Conservation (phyloP, 2,329 filamentous ascomycete genomes). For the Dryadomyces quercus-mongolicae region DNA sequence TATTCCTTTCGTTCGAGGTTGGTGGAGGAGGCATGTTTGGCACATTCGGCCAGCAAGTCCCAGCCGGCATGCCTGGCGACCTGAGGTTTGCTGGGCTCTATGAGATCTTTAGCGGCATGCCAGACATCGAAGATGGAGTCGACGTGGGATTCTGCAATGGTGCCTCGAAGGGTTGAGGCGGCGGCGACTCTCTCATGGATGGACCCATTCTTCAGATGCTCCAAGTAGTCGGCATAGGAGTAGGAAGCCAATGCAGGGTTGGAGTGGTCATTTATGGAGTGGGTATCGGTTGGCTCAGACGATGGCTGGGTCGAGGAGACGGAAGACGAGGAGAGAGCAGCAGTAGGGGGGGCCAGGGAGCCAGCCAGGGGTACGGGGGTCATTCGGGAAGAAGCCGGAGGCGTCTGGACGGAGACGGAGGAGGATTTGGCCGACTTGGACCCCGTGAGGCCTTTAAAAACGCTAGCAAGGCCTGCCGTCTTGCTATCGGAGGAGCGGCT, state of each 20-base stretch:
- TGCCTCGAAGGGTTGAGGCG: conserved; percentile 42
- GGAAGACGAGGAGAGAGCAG: conserved; percentile 19
- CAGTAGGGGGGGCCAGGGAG: conserved; percentile 23
- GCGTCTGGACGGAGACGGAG: background rate
- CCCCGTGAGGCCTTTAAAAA: conserved; percentile 50
- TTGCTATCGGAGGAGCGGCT: conserved; percentile 41
- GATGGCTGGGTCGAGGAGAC: conserved; percentile 15
- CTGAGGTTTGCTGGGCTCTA: conserved; percentile 41
- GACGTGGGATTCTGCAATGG: conserved; percentile 46
- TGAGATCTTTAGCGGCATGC: conserved; percentile 53
- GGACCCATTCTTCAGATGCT: conserved; percentile 39
- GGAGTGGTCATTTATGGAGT: conserved; percentile 29
- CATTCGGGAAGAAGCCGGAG: background rate
- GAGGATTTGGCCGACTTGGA: conserved; percentile 39
- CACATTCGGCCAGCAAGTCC: conserved; percentile 53
- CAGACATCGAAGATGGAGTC: conserved; percentile 51
- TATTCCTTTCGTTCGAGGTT: conserved; percentile 55
- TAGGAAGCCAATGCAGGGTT: conserved; percentile 25
- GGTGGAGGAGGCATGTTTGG: conserved; percentile 49
- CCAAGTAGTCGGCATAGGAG: conserved; percentile 41
- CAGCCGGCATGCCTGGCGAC: conserved; percentile 48
- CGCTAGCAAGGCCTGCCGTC: conserved; percentile 46
- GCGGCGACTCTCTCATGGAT: conserved; percentile 43
- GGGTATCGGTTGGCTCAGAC: conserved; percentile 25
- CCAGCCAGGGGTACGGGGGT: conserved; percentile 2